Base-by-base conservation (phyloP, 2,329 filamentous ascomycete species). In the Geosmithia morbida region DNA sequence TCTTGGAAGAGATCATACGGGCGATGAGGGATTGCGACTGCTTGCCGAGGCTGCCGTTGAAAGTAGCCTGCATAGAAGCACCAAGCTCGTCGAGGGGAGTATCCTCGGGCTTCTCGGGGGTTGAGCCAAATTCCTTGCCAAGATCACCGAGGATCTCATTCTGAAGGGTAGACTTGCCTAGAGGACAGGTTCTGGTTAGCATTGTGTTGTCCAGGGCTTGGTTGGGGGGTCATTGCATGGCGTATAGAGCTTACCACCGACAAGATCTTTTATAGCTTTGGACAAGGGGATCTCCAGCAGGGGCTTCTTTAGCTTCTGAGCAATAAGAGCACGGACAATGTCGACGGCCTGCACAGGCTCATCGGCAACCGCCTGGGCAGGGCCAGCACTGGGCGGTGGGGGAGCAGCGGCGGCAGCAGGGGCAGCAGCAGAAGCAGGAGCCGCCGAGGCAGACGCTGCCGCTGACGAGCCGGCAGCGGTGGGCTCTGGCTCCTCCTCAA, bases 91-190 rank as follows among this genome's bases (percentile, higher is more conserved):
- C 92, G 43, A 98, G 75, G 52, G 92, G 92, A 43, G 85, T 94
- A 65, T 98, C 92, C 77, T 98, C 92, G 46, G 92, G 90, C 72
- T 97, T 97, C 65, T 98, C 92, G 48, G 92, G 92, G 16, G 92
- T 96, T 13, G 89, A 95, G 50, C 92, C 92, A 58, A 98, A 98
- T 68, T 98, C 92, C 66, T 97, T 98, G 63, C 90, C 90, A 53
- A 98, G 71, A 62, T 98, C 92, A 69, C 92, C 92, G 29, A 98
- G 79, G 54, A 98, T 97, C 67, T 98, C 92, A 65, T 98, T 98
- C 63, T 98, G 92, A 20, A 98, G 80, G 7, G 92, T 98, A 2
- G 92, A 97, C 74, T 98, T 98, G 61, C 89, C 89, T 95, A 57
- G 45, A 39, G 30, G 44, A 16, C 19, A 11, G 5, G 33, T 30